Base-by-base conservation (phyloP, 768 basidiomycete genomes). In the Lentinula boryana region DNA sequence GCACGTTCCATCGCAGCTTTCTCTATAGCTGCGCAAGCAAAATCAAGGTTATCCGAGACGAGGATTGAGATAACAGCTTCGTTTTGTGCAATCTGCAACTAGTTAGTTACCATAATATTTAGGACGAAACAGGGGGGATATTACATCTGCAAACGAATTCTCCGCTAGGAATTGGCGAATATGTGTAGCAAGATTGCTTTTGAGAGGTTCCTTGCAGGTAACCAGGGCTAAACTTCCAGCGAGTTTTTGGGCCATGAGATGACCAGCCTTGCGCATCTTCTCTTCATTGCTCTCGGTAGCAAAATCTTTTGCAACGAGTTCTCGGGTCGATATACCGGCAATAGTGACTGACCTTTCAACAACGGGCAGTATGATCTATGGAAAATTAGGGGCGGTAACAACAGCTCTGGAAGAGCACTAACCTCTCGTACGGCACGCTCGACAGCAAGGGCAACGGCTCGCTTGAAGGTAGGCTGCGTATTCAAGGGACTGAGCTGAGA, bases 331-430 rank as follows among this genome's bases (percentile, higher is more conserved):
- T 65, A 98, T 98, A 27, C 95, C 94, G 10, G 96, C 96, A 65
- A 99, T 98, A 0, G 97, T 98, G 23, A 98, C 97, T 21, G 95
- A 98, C 56, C 97, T 85, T 68, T 99, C 97, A 23, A 99, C 95
- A 56, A 99, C 96, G 5, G 97, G 97, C 16, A 95, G 79, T 66
- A 99, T 95, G 62, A 98, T 98, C 88, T 94, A 64, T 56, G 62
- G 41, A 50, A 63, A 4, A 48, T 57, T 27, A 56, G 54, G 52
- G 32, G 61, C 4, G 13, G 1, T 12, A 60, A 50, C 5, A 27
- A 27, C 16, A 5, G 56, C 50, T 23, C 13, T n/a, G 40, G 13
- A 58, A 52, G 49, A n/a, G 57, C 3, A 62, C 75, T 69, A 67
- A 93, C 93, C 80, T 99, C 97, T 63, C 97, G 88, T 59, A 98